Percentiles rank a stretch among this genome's conserved stretches.
These are phyloP conservation scores for Cladosporium cucumerinum DNA, from an alignment of 2,329 filamentous ascomycete species.

Conservation along the genomic window DNA sequence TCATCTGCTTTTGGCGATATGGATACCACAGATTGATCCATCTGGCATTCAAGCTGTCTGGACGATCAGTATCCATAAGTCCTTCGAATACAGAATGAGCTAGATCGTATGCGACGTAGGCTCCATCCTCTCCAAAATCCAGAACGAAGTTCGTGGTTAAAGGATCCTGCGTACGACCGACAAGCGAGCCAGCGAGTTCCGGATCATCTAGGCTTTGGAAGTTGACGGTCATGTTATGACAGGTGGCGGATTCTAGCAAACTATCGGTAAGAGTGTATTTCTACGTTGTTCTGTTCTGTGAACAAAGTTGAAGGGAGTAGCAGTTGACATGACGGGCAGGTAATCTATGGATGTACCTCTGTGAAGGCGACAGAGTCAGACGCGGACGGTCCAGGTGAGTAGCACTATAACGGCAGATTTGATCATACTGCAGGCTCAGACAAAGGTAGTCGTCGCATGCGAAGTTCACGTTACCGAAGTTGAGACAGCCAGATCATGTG, in stretches of 20 bases:
- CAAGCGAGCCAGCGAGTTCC: conserved; percentile 45
- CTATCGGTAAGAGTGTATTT: background rate
- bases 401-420: background rate
- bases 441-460: conserved; percentile 9
- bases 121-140: conserved; percentile 58
- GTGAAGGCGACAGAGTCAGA: conserved; percentile 6
- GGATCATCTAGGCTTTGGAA: conserved; percentile 56
- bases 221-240: background rate
- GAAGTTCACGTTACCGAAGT: background rate
- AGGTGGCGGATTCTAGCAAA: background rate
- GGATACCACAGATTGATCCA: conserved; percentile 78
- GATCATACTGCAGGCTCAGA: conserved; percentile 14
- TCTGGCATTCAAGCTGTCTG: conserved; percentile 54
- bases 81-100: conserved; percentile 40
- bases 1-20: conserved; percentile 54
- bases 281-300: background rate
- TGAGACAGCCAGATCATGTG: conserved; percentile 9
- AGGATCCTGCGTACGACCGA: conserved; percentile 40
- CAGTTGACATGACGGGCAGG: conserved; percentile 11
- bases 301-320: background rate
- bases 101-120: conserved; percentile 57
- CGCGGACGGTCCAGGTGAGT: conserved; percentile 5
- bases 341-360: background rate
- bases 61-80: conserved; percentile 43
- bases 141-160: conserved; percentile 59